Percentiles rank a stretch among this genome's conserved stretches.
Conservation (phyloP, 2,329 filamentous ascomycete species). For the Xylaria sp. region DNA sequence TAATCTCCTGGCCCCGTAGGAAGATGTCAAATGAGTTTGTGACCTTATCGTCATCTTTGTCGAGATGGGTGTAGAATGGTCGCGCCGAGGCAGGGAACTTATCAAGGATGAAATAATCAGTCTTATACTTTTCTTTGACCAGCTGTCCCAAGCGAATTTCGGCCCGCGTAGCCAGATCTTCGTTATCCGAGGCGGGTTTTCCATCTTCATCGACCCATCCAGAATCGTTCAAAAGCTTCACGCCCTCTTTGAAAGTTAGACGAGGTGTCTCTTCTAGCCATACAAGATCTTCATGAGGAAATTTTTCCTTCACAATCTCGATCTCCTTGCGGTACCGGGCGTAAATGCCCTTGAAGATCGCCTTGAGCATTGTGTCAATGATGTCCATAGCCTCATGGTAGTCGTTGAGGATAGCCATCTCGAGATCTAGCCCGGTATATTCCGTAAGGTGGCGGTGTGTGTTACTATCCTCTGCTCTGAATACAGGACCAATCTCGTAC, state of each 20-base stretch:
- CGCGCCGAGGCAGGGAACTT: conserved; percentile 86
- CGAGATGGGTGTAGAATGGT: conserved; percentile 91
- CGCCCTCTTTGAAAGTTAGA: conserved; percentile 78
- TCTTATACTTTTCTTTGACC: conserved; percentile 83
- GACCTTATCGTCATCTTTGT: conserved; percentile 56
- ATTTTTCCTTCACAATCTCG: conserved; percentile 79
- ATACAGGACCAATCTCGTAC: conserved; percentile 88
- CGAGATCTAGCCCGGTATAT: conserved; percentile 89
- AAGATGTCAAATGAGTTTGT: conserved; percentile 98
- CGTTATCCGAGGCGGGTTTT: conserved; percentile 69
- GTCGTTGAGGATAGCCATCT: conserved; percentile 88
- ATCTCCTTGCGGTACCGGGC: conserved; percentile 71
- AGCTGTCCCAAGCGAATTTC: conserved; percentile 86
- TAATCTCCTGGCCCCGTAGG: conserved; percentile 88
- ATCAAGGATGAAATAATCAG: conserved; percentile 93
- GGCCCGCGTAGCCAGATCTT: conserved; percentile 83
- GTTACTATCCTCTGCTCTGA: conserved; percentile 94
- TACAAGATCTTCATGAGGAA: conserved; percentile 84
- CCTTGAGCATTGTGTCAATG: conserved; percentile 81
- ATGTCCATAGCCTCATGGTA: conserved; percentile 86
- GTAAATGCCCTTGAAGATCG: conserved; percentile 76
- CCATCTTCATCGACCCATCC: conserved; percentile 81
- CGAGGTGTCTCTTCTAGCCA: conserved; percentile 87
- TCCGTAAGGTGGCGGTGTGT: conserved; percentile 94
- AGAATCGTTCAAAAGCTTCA: conserved; percentile 79